Conservation (phyloP, 2,329 filamentous ascomycete genomes). For the Taxawa tesnikishii region DNA sequence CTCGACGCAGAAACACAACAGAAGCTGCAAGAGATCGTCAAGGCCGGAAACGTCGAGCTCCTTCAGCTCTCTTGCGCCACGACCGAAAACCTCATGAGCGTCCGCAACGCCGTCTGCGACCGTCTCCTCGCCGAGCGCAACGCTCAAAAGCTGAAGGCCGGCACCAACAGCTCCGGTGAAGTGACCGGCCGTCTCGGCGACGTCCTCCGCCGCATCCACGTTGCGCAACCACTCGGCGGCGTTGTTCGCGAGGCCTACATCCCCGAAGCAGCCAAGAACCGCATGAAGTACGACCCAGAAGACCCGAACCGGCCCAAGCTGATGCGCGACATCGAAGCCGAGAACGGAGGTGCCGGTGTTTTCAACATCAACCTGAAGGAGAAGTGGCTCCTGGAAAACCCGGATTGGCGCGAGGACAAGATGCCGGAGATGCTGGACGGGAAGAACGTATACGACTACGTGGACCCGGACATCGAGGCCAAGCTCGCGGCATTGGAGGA, state of each 20-base stretch:
- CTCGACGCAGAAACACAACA: slow-evolving; percentile 66
- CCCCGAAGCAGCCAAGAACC: slow-evolving; percentile 67
- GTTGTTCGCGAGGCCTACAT: slow-evolving; percentile 71
- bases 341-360: slow-evolving; percentile 89
- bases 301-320: slow-evolving; percentile 75
- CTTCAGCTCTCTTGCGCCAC: slow-evolving; percentile 92
- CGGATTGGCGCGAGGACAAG: slow-evolving; percentile 92
- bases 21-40: slow-evolving; percentile 67
- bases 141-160: slow-evolving; percentile 84
- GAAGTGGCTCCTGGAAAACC: slow-evolving; percentile 76
- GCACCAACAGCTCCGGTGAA: slow-evolving; percentile 66
- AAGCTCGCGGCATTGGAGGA: slow-evolving; percentile 88
- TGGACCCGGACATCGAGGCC: slow-evolving; percentile 90
- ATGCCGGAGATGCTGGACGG: slow-evolving; percentile 90
- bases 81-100: slow-evolving; percentile 81
- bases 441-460: slow-evolving; percentile 94
- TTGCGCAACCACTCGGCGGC: slow-evolving; percentile 83
- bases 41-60: slow-evolving; percentile 81
- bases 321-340: slow-evolving; percentile 77
- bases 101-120: slow-evolving; percentile 92
- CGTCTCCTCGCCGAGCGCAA: slow-evolving; percentile 86
- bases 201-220: slow-evolving; percentile 88
- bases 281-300: slow-evolving; percentile 80
- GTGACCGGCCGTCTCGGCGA: slow-evolving; percentile 73
- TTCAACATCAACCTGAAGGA: slow-evolving; percentile 86